Evolutionary conservation across 169 alveolate species (phyloP), one percentile per base, ranked within the genome.

Genomic region (Neospora caninum): DNA sequence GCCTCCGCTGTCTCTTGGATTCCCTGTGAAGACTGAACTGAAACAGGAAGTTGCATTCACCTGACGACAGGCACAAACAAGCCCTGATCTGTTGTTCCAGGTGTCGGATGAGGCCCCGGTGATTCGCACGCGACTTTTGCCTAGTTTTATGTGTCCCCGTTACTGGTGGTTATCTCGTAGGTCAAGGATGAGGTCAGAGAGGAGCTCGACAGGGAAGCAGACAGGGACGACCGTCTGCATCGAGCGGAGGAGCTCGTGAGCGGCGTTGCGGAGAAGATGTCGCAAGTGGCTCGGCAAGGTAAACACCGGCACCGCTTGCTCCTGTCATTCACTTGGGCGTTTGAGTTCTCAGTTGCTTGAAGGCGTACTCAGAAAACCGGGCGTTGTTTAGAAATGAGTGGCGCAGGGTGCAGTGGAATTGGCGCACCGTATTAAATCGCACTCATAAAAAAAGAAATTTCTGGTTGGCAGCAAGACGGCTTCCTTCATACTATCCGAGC

Each of bases 251-350:
- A 64, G 41, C 80, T 45, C 64, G 92, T 92, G 22, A 67, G 80
- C 64, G 92, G 83, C 38, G 78, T 84, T 80, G 73, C 88, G 39
- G 95, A 67, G 95, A 88, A 92, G 41, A 41, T 92, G 29, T 88
- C 95, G 67, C 95, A 84, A 45, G 93, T 87, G 70, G 95, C 93
- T n/a, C 58, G 91, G n/a, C 89, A 93, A 53, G 95, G 95, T 93
- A 58, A 83, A 13, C n/a, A 58, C 22, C n/a, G 34, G 91, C 78
- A 45, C 64, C 10, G 38, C 34, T 10, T 39, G 18, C 7, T 13
- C 39, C 42, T 64, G 31, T 27, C 73, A 1, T 64, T 27, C 73
- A 49, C 22, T 49, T 49, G 58, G 58, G 20, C 39, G 53, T 9
- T 18, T 2, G n/a, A 25, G 41, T 27, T n/a, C 20, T 22, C 4